Evolutionary conservation across 257 asterid species (phyloP), one percentile per base, ranked within the genome.

Genomic region (Solanum paucissectum): DNA sequence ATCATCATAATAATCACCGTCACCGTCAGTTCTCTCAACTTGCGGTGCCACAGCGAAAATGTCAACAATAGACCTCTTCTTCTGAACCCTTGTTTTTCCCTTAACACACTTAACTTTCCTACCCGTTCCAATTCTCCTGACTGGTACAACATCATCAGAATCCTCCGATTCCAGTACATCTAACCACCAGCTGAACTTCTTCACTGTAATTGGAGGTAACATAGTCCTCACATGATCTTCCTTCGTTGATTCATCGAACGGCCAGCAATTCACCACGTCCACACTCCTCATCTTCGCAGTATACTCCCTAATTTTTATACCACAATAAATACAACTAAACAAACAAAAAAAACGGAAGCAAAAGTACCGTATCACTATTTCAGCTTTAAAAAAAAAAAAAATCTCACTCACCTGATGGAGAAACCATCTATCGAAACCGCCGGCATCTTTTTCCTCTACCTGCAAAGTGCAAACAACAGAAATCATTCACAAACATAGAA

Each of bases 241-340:
- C 32, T 72, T 68, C 14, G 76, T 18, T 5, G 88, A 69, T 32
- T 90, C 92, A 88, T 90, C 94, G 85, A 95, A 95, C 25, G 98
- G 98, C 96, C 98, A 95, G 94, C 95, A 93, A 60, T 92, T 91
- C 87, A 83, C 93, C 94, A 93, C 94, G 93, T 93, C 89, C 68
- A 90, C 89, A 36, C 92, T 91, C 89, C 98, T 93, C 98, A 91
- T 92, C 92, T 92, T 86, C 46, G 95, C 91, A 16, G 91, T 88
- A 88, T 93, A 94, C 92, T 93, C 98, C 69, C 98, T 95, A 72
- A 42, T 84, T 3, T 16, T 13, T 68, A 82, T 5, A 29, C 36
- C 74, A 77, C 6, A 83, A 82, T 81, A 21, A 84, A 87, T 82
- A 60, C 27, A 46, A 27, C 5, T 33, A 55, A 60, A 79, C 73